phyloP scores from a whole-genome alignment of 768 basidiomycete genomes.

The Leccinum rimulosum region DNA sequence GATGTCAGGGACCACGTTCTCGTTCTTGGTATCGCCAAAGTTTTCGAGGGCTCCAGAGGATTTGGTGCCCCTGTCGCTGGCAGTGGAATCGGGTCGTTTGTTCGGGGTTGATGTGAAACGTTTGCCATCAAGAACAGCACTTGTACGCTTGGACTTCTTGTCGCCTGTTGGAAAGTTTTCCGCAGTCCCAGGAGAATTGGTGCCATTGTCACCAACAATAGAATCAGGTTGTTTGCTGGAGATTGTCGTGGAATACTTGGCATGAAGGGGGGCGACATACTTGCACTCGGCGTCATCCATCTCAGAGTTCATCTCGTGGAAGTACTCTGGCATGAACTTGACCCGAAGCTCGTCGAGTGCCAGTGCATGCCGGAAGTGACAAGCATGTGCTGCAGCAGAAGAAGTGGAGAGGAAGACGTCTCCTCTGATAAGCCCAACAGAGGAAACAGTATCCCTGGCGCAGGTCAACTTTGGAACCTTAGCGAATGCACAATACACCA shows the following conservation, averaged over 20 bases:
- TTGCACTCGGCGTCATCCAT: slow-evolving; percentile 11
- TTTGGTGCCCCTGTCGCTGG: slow-evolving; percentile 27
- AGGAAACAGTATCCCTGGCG: slow-evolving; percentile 64
- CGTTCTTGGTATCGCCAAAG: neutral
- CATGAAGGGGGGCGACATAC: neutral
- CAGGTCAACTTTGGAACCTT: neutral
- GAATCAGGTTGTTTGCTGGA: neutral
- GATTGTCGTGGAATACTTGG: neutral
- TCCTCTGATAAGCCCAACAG: slow-evolving; percentile 51
- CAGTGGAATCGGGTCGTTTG: neutral
- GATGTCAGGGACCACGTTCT: slow-evolving; percentile 28
- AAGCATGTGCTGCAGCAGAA: slow-evolving; percentile 51
- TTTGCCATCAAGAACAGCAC: neutral
- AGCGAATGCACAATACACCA: neutral
- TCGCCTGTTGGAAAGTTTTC: neutral
- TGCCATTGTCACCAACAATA: neutral
- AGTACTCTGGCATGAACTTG: slow-evolving; percentile 53
- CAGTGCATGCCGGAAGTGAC: slow-evolving; percentile 61
- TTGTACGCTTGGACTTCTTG: neutral
- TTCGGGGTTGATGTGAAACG: neutral
- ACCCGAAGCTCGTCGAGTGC: slow-evolving; percentile 62
- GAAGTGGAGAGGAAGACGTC: slow-evolving; percentile 55
- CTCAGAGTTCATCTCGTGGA: slow-evolving; percentile 29
- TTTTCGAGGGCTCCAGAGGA: neutral
- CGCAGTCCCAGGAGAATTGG: neutral